Conservation (phyloP, 148 eudicot genomes). For the Diospyros lotus region DNA sequence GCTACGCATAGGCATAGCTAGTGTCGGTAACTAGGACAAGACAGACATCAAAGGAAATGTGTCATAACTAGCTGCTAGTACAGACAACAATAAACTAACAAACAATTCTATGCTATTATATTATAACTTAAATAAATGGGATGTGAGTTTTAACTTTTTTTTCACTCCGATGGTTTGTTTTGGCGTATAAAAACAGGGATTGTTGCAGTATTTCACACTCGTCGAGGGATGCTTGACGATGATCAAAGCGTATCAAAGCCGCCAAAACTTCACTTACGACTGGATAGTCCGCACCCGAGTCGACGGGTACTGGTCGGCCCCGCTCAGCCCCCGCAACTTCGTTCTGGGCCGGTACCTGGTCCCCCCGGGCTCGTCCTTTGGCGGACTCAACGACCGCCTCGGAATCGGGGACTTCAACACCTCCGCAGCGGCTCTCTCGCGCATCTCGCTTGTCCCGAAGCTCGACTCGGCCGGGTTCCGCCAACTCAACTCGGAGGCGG, state of each 20-base stretch:
- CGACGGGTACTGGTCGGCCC: slow-evolving; percentile 79
- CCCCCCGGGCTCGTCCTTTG: slow-evolving; percentile 72
- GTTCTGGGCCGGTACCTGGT: slow-evolving; percentile 59
- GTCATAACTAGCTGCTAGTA: too few relatives aligned
- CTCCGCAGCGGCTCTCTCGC: slow-evolving; percentile 72
- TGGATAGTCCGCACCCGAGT: slow-evolving; percentile 97
- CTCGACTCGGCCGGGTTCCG: slow-evolving; percentile 51
- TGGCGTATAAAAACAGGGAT: slow-evolving; percentile 41
- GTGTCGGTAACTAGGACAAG: too few relatives aligned
- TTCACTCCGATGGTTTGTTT: not conserved
- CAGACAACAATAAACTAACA: too few relatives aligned
- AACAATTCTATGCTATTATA: too few relatives aligned
- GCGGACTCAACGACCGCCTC: slow-evolving; percentile 83
- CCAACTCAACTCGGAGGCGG: slow-evolving; percentile 72
- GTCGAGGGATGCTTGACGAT: slow-evolving; percentile 83
- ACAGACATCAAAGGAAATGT: too few relatives aligned
- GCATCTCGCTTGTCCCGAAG: slow-evolving; percentile 66
- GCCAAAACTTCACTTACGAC: slow-evolving; percentile 68
- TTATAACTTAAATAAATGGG: too few relatives aligned
- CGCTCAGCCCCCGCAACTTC: slow-evolving; percentile 52
- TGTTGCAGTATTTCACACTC: slow-evolving; percentile 78
- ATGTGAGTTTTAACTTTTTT: too few relatives aligned
- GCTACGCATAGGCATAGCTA: too few relatives aligned
- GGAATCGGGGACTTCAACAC: slow-evolving; percentile 75
- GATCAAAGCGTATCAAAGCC: slow-evolving; percentile 52